Conservation (phyloP, 2,329 filamentous ascomycete genomes). For the Fusarium xylarioides region DNA sequence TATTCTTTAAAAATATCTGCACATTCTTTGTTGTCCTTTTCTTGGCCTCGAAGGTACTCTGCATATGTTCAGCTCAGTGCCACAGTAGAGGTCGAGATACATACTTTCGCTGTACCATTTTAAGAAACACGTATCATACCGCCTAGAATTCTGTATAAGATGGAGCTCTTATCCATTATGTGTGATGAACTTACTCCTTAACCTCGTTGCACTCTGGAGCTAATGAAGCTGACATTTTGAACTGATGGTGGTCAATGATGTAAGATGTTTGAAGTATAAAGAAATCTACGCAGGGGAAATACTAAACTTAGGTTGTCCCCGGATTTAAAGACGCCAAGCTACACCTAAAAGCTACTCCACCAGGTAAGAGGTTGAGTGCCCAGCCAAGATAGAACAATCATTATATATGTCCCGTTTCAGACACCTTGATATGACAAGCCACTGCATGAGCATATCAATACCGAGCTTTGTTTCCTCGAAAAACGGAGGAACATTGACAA, state of each 20-base stretch:
- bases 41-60: conserved; percentile 91
- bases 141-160: conserved; percentile 59
- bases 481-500: neutral
- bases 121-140: conserved; percentile 95
- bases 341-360: conserved; percentile 24
- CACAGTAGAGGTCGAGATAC: conserved; percentile 44
- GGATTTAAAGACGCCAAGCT: conserved; percentile 17
- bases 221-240: conserved; percentile 87
- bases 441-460: neutral
- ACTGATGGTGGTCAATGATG: conserved; percentile 18
- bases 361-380: neutral
- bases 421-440: neutral
- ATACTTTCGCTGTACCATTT: conserved; percentile 99
- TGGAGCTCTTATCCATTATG: rapidly evolving
- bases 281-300: conserved; percentile 17
- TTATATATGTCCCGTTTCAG: neutral
- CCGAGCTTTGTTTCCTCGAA: neutral
- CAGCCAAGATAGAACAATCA: neutral
- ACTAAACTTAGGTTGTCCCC: neutral
- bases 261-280: conserved; percentile 28
- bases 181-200: conserved; percentile 76
- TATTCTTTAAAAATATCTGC: conserved; percentile 87
- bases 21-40: conserved; percentile 85
- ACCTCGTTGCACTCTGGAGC: conserved; percentile 94
- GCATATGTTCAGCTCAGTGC: conserved; percentile 21